These are phyloP conservation scores for Saturnispora bothae DNA, from an alignment of 805 yeast genomes.

Conservation along the genomic window DNA sequence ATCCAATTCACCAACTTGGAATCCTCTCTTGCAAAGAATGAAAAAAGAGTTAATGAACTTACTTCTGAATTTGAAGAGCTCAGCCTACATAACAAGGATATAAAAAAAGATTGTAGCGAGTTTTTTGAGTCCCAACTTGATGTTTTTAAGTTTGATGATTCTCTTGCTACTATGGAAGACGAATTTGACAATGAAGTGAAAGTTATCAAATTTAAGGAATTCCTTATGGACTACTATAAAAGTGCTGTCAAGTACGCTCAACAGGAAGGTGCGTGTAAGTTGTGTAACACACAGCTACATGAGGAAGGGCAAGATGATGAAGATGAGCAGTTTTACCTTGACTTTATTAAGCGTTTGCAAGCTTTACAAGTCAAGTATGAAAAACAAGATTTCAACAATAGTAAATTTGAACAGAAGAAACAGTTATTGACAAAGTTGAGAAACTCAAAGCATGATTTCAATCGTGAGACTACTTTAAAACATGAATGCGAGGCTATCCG, in stretches of 20 bases:
- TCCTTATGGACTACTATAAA: constrained; percentile 58
- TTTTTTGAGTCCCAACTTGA: constrained; percentile 28
- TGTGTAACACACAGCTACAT: constrained; percentile 63
- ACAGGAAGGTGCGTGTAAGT: constrained; percentile 46
- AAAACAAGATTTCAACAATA: constrained; percentile 13
- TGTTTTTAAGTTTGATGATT: constrained; percentile 40
- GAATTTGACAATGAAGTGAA: constrained; percentile 53
- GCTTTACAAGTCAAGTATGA: constrained; percentile 18
- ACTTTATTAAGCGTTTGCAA: constrained; percentile 19
- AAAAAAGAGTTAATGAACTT: background rate
- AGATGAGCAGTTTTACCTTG: constrained; percentile 10
- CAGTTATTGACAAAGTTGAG: constrained; percentile 21
- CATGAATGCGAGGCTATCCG: constrained; percentile 22
- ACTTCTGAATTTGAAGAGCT: constrained; percentile 2
- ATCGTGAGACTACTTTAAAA: constrained; percentile 15
- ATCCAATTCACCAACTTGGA: constrained; percentile 9
- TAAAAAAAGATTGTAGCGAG: constrained; percentile 12
- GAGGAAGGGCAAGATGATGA: constrained; percentile 16
- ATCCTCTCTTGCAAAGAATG: constrained; percentile 1
- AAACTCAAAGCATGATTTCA: constrained; percentile 22
- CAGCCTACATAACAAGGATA: background rate
- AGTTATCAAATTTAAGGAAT: constrained; percentile 56
- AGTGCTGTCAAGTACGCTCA: constrained; percentile 60
- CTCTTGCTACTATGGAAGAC: constrained; percentile 46
- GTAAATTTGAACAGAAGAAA: constrained; percentile 21